Base-by-base conservation (phyloP, 306 rosid genomes). In the Dryas alaskensis region DNA sequence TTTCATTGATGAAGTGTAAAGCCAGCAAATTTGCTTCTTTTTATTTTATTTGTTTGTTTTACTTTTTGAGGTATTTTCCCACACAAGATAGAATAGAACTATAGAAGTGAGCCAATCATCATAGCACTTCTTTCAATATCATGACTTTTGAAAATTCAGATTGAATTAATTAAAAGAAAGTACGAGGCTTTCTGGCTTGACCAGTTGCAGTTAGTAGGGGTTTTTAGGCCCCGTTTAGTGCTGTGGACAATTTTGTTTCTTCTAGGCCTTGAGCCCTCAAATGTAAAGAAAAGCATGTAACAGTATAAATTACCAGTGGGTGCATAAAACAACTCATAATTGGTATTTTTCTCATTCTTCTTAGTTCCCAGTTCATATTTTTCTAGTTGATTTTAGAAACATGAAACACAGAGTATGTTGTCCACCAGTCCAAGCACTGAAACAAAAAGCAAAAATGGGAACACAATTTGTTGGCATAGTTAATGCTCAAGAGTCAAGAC, bases 1-100 rank as follows among this genome's bases (percentile, higher is more conserved):
- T 54, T 72, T 46, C 78, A 76, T 60, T 27, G 73, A 49, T 69
- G 70, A 66, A 70, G 68, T 50, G 10, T 6, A 67, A 57, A 51
- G 62, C 6, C 39, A 22, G 60, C 42, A 59, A 19, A 71, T 66
- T 37, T 17, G 47, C 43, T 51, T 67, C 3, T 60, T 54, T 42
- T 22, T 10, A 3, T 52, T 43, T 51, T 27, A 63, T 40, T 22
- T 40, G 27, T 72, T 58, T 43, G 60, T 74, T 50, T 51, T 14
- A 58, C 66, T 42, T 51, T 47, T 69, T 3, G 68, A 25, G 63
- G 62, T 40, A n/a, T 44, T 69, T 53, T 44, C n/a, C 25, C 49
- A 16, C 71, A 69, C 13, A 67, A 58, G 57, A 60, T 49, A 72
- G 50, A 37, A 62, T 62, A 16, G 12, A 45, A 58, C 2, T 55